Conservation (phyloP, 177 flowering plant species). For the Vitis hybrid region DNA sequence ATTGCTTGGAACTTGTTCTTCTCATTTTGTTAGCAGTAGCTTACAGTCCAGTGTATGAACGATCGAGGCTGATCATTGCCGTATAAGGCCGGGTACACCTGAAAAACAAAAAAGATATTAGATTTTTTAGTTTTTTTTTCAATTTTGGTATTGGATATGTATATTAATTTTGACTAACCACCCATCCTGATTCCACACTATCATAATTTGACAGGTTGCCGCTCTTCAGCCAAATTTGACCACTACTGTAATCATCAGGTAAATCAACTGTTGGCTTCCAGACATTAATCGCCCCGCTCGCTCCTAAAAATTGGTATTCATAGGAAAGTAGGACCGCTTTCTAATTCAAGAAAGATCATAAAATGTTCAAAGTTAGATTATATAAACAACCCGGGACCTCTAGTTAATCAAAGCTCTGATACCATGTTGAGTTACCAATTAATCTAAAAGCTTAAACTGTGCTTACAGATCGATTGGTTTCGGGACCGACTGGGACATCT, state of each 20-base stretch:
- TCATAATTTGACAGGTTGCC: conserved; percentile 15
- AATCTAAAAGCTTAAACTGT: background rate
- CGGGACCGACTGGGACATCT: background rate
- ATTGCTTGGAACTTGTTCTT: background rate
- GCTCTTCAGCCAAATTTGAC: conserved; percentile 17
- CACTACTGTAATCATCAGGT: conserved; percentile 15
- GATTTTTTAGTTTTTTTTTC: no score
- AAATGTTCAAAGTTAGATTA: no score
- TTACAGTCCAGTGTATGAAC: conserved; percentile 26
- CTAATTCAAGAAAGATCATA: conserved; percentile 3
- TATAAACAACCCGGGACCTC: no score
- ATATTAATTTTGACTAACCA: conserved; percentile 10
- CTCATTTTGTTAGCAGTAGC: background rate
- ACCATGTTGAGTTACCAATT: background rate
- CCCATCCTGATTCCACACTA: conserved; percentile 32
- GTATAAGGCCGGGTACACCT: conserved; percentile 26
- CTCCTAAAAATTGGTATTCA: conserved; percentile 20
- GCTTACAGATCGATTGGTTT: conserved; percentile 11
- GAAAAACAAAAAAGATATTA: background rate
- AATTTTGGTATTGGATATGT: no score
- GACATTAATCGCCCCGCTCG: conserved; percentile 21
- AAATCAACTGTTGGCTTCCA: conserved; percentile 18
- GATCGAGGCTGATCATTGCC: conserved; percentile 13
- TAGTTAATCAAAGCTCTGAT: background rate
- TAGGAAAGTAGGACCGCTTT: conserved; percentile 9